Percentiles rank a stretch among this genome's conserved stretches.
These are phyloP conservation scores for Ceratobasidium sp. DNA, from an alignment of 1,284 basidiomycete genomes.

Conservation along the genomic window DNA sequence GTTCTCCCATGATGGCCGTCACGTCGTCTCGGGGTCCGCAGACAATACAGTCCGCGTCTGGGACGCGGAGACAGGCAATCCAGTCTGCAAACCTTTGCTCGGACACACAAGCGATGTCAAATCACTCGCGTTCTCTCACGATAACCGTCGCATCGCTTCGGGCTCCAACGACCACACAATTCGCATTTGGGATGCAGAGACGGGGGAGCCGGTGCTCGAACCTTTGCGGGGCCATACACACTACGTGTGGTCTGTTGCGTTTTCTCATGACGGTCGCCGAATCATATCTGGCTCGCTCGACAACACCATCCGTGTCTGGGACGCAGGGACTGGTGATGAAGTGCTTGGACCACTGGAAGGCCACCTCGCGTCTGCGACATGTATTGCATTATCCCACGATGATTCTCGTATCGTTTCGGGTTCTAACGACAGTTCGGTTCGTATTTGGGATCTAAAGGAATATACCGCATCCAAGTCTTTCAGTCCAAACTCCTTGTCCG, in stretches of 20 bases:
- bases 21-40: too few relatives aligned
- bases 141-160: constrained; percentile 13
- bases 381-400: background rate
- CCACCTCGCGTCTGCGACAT: constrained; percentile 53
- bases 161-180: constrained; percentile 35
- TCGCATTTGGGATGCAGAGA: constrained; percentile 22
- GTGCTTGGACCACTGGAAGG: background rate
- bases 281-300: constrained; percentile 44
- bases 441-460: background rate
- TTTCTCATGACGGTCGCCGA: constrained; percentile 42
- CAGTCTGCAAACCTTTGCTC: background rate
- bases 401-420: constrained; percentile 11
- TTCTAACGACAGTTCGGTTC: background rate
- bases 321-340: constrained; percentile 18
- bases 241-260: constrained; percentile 39
- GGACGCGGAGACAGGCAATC: constrained; percentile 3
- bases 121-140: too few relatives aligned
- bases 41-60: too few relatives aligned
- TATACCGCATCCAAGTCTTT: too few relatives aligned
- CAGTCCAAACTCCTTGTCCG: background rate
- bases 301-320: constrained; percentile 43
- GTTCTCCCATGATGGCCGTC: constrained; percentile 4
- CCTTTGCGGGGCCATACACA: background rate
- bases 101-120: background rate
- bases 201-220: background rate